Evolutionary conservation across 1,284 basidiomycete genomes (phyloP), one percentile per base, ranked within the genome.

Genomic region (Leucoagaricus sp.): DNA sequence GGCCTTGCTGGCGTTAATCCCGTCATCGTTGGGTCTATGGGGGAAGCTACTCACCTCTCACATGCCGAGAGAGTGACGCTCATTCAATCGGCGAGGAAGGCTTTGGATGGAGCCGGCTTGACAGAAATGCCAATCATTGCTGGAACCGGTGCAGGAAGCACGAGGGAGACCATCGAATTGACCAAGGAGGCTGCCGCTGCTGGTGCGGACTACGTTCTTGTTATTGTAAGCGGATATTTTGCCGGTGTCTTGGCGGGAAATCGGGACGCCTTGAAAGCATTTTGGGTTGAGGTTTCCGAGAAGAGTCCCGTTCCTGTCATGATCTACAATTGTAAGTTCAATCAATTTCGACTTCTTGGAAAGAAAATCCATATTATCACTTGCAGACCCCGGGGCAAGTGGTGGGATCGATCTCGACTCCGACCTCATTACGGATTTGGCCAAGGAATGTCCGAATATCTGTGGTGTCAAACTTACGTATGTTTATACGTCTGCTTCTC

Each of bases 391-490:
- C 64, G 91, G 85, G 40, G 91, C 92, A 1, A 83, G 87, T 61
- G 86, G 91, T 19, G 89, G 93, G 10, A 88, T 94, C 64, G 91
- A 96, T 73, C 71, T 96, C 60, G 90, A 94, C 72, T 93, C 91
- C 10, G 91, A 95, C 69, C 72, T 93, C 42, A 87, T 96, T 65
- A 82, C 82, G 17, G 88, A 93, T 63, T 83, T 96, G 51, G 92
- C 92, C 2, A 71, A 70, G 23, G 84, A 86, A 60, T 85, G 82
- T 65, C 81, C 89, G 34, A 92, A 92, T 66, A 73, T 87, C 36
- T 87, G 83, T 66, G 94, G 94, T 29, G 87, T 94, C 59, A 96
- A 96, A 73, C 81, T 95, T 62, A 95, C 93, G 85, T 90, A 70
- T 44, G 87, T 80, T 15, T 36, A 21, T 29, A 13, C 42, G 29